Conservation (phyloP, 2,329 filamentous ascomycete genomes). For the Magnaporthiopsis incrustans region DNA sequence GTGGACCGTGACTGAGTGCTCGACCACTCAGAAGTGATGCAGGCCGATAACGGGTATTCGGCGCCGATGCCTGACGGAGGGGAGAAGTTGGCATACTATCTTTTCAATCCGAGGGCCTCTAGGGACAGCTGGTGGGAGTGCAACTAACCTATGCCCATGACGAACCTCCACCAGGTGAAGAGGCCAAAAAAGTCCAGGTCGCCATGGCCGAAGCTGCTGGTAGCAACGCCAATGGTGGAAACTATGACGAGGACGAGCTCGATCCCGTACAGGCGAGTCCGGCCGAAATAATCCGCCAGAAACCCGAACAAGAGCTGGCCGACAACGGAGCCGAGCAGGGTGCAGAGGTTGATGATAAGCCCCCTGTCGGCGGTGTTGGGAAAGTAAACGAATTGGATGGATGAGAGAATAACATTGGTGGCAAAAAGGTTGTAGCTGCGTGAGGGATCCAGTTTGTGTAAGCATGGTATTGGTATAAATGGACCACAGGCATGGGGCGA, state of each 20-base stretch:
- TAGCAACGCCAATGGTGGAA: conserved; percentile 49
- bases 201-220: conserved; percentile 39
- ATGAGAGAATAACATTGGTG: conserved; percentile 45
- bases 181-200: conserved; percentile 42
- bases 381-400: conserved; percentile 45
- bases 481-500: background rate
- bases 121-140: background rate
- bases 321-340: conserved; percentile 42
- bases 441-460: background rate
- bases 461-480: background rate
- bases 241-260: conserved; percentile 48
- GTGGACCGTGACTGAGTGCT: conserved; percentile 55
- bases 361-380: conserved; percentile 36
- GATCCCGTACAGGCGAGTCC: conserved; percentile 45
- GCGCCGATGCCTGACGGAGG: conserved; percentile 47
- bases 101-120: conserved; percentile 3
- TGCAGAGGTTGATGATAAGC: conserved; percentile 43
- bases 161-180: conserved; percentile 43
- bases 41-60: conserved; percentile 59
- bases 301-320: conserved; percentile 46
- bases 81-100: background rate
- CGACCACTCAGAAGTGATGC: conserved; percentile 60
- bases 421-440: conserved; percentile 45
- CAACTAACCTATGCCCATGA: conserved; percentile 40
- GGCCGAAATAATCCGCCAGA: conserved; percentile 45